A percentile compares a stretch with the other conserved stretches of the same genome.
Conservation (phyloP, 805 yeast species). For the Scheffersomyces spartinae region DNA sequence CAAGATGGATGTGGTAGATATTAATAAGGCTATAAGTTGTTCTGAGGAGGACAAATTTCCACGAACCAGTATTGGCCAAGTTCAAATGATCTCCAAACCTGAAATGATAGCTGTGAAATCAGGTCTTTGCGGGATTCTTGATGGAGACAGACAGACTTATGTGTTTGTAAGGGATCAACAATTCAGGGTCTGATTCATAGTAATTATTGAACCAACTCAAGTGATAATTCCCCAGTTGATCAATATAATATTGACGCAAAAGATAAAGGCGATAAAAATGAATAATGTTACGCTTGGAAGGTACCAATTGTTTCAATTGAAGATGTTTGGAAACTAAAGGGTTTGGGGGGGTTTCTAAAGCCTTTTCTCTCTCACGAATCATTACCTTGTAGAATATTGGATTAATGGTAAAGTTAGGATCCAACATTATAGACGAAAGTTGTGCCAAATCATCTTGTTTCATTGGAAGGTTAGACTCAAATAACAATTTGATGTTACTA, state of each 20-base stretch:
- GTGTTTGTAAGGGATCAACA: neutral
- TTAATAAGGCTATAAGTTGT: constrained; percentile 20
- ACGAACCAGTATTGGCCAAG: too few relatives aligned
- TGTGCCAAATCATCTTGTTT: constrained; percentile 6
- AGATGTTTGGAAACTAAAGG: constrained; percentile 9
- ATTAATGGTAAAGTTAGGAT: constrained; percentile 7
- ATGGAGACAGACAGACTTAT: constrained; percentile 1
- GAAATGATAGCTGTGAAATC: too few relatives aligned
- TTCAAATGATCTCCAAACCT: too few relatives aligned
- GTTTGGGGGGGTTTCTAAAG: constrained; percentile 5
- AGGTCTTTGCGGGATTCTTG: constrained; percentile 3
- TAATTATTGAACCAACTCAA: constrained; percentile 16
- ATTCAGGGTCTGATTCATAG: constrained; percentile 7
- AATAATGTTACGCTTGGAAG: constrained; percentile 17
- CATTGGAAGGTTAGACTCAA: constrained; percentile 13
- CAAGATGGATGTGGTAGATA: too few relatives aligned
- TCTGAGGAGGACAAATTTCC: constrained; percentile 7
- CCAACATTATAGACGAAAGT: neutral
- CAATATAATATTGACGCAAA: constrained; percentile 17
- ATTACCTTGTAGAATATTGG: constrained; percentile 16
- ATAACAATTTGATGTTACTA: constrained; percentile 10
- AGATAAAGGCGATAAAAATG: constrained; percentile 16
- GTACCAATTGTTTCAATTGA: constrained; percentile 15
- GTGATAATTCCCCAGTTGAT: constrained; percentile 8
- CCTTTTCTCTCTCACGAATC: constrained; percentile 11